Conservation (phyloP, 2,329 filamentous ascomycete species). For the Xylogone sp. region DNA sequence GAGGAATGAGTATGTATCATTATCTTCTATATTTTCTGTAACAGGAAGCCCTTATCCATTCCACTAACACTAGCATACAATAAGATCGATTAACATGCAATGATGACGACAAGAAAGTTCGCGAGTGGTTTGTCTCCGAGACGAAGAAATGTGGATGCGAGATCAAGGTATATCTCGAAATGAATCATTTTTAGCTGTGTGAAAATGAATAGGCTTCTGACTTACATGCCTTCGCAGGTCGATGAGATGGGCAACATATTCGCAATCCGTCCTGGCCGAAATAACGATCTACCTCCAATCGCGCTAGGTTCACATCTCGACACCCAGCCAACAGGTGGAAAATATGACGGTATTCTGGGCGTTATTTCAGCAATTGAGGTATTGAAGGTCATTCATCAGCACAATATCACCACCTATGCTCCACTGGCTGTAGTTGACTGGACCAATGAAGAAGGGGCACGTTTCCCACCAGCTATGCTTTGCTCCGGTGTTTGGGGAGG, state of each 20-base stretch:
- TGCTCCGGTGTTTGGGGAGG: conserved; percentile 72
- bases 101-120: conserved; percentile 9
- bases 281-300: conserved; percentile 7
- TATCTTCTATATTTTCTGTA: no score
- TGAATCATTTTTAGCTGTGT: no score
- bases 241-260: conserved; percentile 6
- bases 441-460: conserved; percentile 64
- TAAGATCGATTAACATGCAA: conserved; percentile 4
- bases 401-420: conserved; percentile 61
- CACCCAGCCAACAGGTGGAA: conserved; percentile 53
- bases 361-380: conserved; percentile 69
- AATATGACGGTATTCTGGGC: conserved; percentile 74
- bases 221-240: conserved; percentile 5
- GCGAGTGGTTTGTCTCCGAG: conserved; percentile 4
- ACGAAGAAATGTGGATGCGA: neutral
- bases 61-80: neutral
- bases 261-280: conserved; percentile 4
- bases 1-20: neutral
- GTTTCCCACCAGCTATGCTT: conserved; percentile 70
- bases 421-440: conserved; percentile 46
- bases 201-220: no score
- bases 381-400: conserved; percentile 62
- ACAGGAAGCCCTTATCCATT: no score
- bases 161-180: neutral
- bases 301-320: conserved; percentile 7